These are phyloP conservation scores for Ophiostoma fasciatum DNA, from an alignment of 2,329 filamentous ascomycete genomes.

Conservation along the genomic window DNA sequence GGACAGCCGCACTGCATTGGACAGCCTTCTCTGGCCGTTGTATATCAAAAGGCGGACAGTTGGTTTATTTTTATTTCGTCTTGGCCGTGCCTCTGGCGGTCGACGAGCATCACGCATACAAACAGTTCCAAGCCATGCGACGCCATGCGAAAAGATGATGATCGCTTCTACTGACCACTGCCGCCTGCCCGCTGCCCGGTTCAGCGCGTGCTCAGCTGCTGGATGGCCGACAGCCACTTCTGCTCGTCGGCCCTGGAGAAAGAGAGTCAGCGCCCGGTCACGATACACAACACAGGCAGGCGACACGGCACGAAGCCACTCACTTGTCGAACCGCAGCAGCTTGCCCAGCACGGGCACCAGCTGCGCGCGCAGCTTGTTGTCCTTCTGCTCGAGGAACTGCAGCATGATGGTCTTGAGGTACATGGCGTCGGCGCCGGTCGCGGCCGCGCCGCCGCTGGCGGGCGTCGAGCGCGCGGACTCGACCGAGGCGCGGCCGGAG, in stretches of 20 bases:
- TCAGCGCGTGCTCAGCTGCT: too few relatives aligned
- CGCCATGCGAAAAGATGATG: too few relatives aligned
- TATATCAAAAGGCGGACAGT: too few relatives aligned
- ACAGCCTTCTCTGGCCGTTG: too few relatives aligned
- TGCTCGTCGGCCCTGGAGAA: slow-evolving; percentile 50
- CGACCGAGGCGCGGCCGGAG: slow-evolving; percentile 29
- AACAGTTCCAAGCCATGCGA: too few relatives aligned
- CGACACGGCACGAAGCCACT: slow-evolving; percentile 22
- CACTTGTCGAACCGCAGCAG: slow-evolving; percentile 64
- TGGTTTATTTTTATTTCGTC: too few relatives aligned
- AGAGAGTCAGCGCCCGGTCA: slow-evolving; percentile 11
- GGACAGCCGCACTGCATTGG: too few relatives aligned
- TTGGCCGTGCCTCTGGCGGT: too few relatives aligned
- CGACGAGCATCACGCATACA: too few relatives aligned
- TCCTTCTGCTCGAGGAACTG: slow-evolving; percentile 74
- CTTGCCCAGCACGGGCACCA: slow-evolving; percentile 65
- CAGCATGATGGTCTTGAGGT: slow-evolving; percentile 67
- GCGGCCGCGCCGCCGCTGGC: slow-evolving; percentile 13
- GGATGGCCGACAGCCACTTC: slow-evolving; percentile 70
- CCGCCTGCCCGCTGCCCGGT: too few relatives aligned
- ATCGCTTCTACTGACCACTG: too few relatives aligned
- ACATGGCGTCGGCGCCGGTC: slow-evolving; percentile 36
- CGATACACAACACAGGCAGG: background rate
- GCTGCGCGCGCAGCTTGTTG: slow-evolving; percentile 56
- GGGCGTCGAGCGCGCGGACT: slow-evolving; percentile 27